Evolutionary conservation across 116 monocot species (phyloP).

Genomic region (Zostera marina): DNA sequence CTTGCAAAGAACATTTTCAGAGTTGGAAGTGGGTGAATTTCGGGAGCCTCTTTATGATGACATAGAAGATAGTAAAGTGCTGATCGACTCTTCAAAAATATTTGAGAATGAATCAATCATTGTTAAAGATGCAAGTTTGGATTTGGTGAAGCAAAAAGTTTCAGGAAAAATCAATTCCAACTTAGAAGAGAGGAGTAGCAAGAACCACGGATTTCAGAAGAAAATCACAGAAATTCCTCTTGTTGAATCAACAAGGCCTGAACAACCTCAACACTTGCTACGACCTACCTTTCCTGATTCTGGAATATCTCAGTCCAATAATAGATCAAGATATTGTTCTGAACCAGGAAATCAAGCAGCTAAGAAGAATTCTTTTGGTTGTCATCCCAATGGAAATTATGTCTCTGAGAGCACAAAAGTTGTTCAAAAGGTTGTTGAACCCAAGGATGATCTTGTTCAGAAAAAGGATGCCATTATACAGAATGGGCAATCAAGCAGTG

Average conservation of each 20-base stretch:
- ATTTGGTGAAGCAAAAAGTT: constrained; percentile 20
- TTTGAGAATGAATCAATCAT: constrained; percentile 24
- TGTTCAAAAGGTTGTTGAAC: constrained; percentile 18
- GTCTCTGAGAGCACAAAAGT: constrained; percentile 11
- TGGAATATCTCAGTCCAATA: constrained; percentile 25
- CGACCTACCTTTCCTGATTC: constrained; percentile 18
- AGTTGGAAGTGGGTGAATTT: constrained; percentile 88
- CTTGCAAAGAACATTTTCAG: constrained; percentile 72
- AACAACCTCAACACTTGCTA: constrained; percentile 23
- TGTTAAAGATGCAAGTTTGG: constrained; percentile 19
- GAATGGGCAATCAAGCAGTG: constrained; percentile 21
- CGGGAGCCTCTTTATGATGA: constrained; percentile 46
- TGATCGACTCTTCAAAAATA: constrained; percentile 36
- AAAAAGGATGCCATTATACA: constrained; percentile 22
- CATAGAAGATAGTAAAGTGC: constrained; percentile 27
- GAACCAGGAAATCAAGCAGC: constrained; percentile 14
- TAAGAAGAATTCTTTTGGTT: constrained; percentile 13
- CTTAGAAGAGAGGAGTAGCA: constrained; percentile 17
- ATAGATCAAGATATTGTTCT: constrained; percentile 8
- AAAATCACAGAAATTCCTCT: constrained; percentile 11
- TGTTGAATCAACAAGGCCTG: constrained; percentile 18
- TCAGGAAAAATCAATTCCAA: constrained; percentile 10
- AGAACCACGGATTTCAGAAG: constrained; percentile 17
- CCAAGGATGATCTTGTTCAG: constrained; percentile 12
- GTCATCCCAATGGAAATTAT: constrained; percentile 18